Evolutionary conservation across 2,329 filamentous ascomycete genomes (phyloP), one percentile per base, ranked within the genome.

Genomic region (Aspergillus ruber): DNA sequence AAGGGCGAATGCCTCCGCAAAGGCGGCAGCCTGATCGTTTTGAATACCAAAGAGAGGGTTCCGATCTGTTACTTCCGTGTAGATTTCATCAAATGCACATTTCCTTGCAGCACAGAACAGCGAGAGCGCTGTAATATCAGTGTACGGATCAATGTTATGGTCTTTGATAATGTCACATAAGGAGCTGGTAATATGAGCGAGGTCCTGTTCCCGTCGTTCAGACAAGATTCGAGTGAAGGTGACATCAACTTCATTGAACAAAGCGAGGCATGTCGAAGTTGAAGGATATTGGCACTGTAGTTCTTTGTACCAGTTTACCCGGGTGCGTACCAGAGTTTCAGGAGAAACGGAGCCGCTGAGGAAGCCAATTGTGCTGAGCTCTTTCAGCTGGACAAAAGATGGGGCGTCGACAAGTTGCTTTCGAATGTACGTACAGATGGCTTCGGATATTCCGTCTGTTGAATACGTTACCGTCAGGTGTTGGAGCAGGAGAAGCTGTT

Each of bases 11-110:
- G 82, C 74, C 58, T 84, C 81, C 1, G 81, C 76, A 55, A 84
- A 84, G 6, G 79, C 79, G 27, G 80, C 81, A 12, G 81, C 80
- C 60, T 84, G 81, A 48, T 84, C 81, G 1, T 79, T 70, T 47
- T 82, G 80, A 17, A 76, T 72, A 46, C 82, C 78, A 61, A 82
- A 81, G 8, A 83, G 66, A 0, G 80, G 81, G 55, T 82, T 83
- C 6, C 80, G 71, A 56, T 84, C 81, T 0, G 78, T 80, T 1
- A 82, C 78, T 59, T 84, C 81, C 10, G 80, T 68, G 56, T 83
- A 84, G 0, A 84, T 77, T 49, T 84, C 80, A 50, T 83, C 79
- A 39, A 83, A 76, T 0, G 76, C 80, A 5, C 73, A 68, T 55
- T 76, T 78, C 20, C 79, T 70, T 23, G 80, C 71, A 0, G 77